Conservation (phyloP, 1,284 basidiomycete species). For the Naganishia albida region DNA sequence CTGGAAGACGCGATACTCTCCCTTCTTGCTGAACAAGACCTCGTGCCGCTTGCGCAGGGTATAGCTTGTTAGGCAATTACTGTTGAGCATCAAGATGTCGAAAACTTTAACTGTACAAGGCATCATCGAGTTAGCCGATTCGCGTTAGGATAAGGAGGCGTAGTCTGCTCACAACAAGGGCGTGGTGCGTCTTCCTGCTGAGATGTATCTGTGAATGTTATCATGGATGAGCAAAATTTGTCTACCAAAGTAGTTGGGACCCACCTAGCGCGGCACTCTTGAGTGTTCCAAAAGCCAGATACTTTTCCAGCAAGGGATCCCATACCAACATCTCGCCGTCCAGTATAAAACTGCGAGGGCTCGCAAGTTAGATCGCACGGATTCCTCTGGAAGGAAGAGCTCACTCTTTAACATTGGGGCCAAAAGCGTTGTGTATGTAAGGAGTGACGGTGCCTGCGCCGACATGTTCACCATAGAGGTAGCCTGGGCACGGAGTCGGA, state of each 20-base stretch:
- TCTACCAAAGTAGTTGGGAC: slow-evolving; percentile 32
- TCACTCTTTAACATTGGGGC: slow-evolving; percentile 73
- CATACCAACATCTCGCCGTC: slow-evolving; percentile 97
- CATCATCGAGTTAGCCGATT: background rate
- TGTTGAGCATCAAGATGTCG: slow-evolving; percentile 82
- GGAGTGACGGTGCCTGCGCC: slow-evolving; percentile 83
- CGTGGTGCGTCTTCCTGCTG: slow-evolving; percentile 71
- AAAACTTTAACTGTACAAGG: slow-evolving; percentile 78
- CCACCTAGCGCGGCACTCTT: slow-evolving; percentile 83
- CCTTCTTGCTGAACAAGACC: slow-evolving; percentile 41
- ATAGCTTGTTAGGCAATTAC: slow-evolving; percentile 48
- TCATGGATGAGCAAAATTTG: background rate
- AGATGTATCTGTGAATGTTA: slow-evolving; percentile 61
- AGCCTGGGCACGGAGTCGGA: slow-evolving; percentile 46
- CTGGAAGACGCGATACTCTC: slow-evolving; percentile 44
- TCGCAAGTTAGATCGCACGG: background rate
- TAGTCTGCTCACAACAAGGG: slow-evolving; percentile 74
- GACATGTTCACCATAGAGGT: slow-evolving; percentile 80
- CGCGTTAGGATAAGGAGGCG: background rate
- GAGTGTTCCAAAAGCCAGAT: slow-evolving; percentile 84
- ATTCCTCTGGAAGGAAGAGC: slow-evolving; percentile 43
- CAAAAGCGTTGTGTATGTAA: slow-evolving; percentile 72
- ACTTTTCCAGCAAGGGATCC: slow-evolving; percentile 82
- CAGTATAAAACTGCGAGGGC: slow-evolving; percentile 69
- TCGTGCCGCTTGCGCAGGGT: slow-evolving; percentile 53